Evolutionary conservation across 257 asterid species (phyloP), one percentile per base, ranked within the genome.

Genomic region (Primulina tabacum): DNA sequence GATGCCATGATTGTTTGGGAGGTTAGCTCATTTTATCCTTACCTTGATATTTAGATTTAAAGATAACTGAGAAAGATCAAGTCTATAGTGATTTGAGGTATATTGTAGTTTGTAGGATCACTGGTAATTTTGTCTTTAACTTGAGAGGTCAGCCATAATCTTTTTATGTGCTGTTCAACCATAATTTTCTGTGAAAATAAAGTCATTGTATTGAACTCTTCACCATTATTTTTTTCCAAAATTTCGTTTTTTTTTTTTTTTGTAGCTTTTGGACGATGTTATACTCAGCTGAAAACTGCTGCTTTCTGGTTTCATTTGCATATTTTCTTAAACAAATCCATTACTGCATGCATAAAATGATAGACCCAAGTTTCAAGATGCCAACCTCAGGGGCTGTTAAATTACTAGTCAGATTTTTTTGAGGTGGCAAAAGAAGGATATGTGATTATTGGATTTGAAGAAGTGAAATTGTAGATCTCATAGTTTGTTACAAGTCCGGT

Each of bases 1-100:
- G 98, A 92, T 80, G 98, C 98, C 63, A 85, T 92, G 96, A 70
- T 90, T 77, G 96, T 92, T 82, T 92, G 98, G 98, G 98, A 90
- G 98, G 98, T 92, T 67, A 69, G 79, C 59, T 73, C 47, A 65
- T 74, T 56, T 61, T 47, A 72, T 40, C 76, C 71, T 69, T 34
- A 62, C 73, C 28, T 35, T 64, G 6, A 65, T 64, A n/a, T 8
- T 24, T 17, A 3, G 14, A 52, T 52, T 28, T 71, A 71, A 30
- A 24, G 37, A 30, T 21, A 29, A 4, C 18, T 18, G 52, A 26
- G 52, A 53, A 21, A 12, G 21, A 16, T 50, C 6, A 50, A 21
- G 37, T 32, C 18, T 21, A 28, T 20, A 57, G 14, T 75, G 67
- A 58, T 73, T 66, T 43, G 2, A 40, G 10, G 8, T 16, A 17